Evolutionary conservation across 371 early-diverging fungal species (phyloP).

Genomic region (Mucor saturninus): DNA sequence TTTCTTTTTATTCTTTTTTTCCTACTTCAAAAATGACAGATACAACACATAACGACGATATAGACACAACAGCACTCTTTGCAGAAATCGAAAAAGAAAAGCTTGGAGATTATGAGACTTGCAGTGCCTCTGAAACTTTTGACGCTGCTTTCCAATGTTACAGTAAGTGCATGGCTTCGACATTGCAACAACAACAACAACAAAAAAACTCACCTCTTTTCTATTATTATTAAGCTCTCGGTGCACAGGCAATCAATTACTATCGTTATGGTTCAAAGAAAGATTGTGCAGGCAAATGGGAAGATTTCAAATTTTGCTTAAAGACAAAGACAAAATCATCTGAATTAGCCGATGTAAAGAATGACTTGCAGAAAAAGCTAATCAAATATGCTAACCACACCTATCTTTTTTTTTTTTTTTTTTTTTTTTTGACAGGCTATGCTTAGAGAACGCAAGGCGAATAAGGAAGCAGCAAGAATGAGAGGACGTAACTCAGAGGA

Average conservation of each 20-base stretch:
- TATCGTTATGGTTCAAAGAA: slow-evolving; percentile 54
- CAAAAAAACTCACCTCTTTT: too few species aligned
- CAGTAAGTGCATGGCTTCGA: slow-evolving; percentile 25
- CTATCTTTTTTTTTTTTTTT: background rate
- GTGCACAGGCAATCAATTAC: slow-evolving; percentile 49
- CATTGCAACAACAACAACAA: background rate
- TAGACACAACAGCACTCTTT: slow-evolving; percentile 41
- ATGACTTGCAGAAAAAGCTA: background rate
- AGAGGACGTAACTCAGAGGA: slow-evolving; percentile 42
- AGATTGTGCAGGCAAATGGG: slow-evolving; percentile 47
- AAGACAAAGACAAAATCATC: slow-evolving; percentile 46
- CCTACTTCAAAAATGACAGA: slow-evolving; percentile 5
- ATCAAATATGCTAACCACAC: background rate
- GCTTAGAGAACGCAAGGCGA: slow-evolving; percentile 31
- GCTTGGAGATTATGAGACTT: slow-evolving; percentile 36
- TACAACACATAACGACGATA: slow-evolving; percentile 30
- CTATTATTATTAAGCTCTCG: slow-evolving; percentile 30
- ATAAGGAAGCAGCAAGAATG: slow-evolving; percentile 31
- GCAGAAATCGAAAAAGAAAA: slow-evolving; percentile 46
- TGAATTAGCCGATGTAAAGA: slow-evolving; percentile 45
- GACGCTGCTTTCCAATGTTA: slow-evolving; percentile 50
- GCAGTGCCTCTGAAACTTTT: slow-evolving; percentile 45
- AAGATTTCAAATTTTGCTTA: slow-evolving; percentile 49
- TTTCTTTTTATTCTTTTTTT: background rate
- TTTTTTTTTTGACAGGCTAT: slow-evolving; percentile 31